Base-by-base conservation (phyloP, 495 filamentous ascomycete genomes). In the Halenospora varia region DNA sequence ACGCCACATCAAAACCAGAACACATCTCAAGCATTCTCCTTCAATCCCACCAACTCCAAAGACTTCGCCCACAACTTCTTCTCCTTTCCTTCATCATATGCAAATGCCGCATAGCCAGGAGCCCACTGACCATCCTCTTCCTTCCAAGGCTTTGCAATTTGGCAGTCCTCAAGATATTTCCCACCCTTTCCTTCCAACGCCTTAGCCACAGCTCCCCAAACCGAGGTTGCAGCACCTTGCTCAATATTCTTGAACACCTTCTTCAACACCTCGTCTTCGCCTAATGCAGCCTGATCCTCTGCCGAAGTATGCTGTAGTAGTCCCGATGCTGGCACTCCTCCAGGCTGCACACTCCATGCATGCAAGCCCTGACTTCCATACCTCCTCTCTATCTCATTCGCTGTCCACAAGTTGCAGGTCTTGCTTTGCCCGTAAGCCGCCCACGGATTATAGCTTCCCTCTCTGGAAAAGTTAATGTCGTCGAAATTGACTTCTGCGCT, bases 361-460 rank as follows among this genome's bases (percentile, higher is more conserved):
- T 74, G 71, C 0, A 81, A 58, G 2, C 75, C 73, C 13, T 66
- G 54, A 0, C 53, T 2, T 0, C 70, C 70, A 47, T 75, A 79
- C 0, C 62, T 61, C 1, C 74, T 67, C 23, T 76, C 71, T 10
- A 79, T 68, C 59, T 77, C 67, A 25, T 72, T 75, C 2, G 75
- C 70, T 58, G 70, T 73, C 53, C 67, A 69, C 45, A 83, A 73
- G 57, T 82, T 82, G 3, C 80, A 77, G 0, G 71, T 73, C 59
- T 84, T 83, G 9, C 69, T 72, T 3, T 76, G 71, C 2, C 73
- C 79, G 56, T 83, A 81, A 9, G 77, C 72, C 10, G 53, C 50
- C 52, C 61, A 65, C 2, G 65, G 67, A 45, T 69, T 51, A 50
- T 73, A 71, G 11, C 55, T 57, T 26, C 63, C 61, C 29, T 60